These are phyloP conservation scores for Irineochytrium annulatum DNA, from an alignment of 192 early-diverging fungal genomes.

Conservation along the genomic window DNA sequence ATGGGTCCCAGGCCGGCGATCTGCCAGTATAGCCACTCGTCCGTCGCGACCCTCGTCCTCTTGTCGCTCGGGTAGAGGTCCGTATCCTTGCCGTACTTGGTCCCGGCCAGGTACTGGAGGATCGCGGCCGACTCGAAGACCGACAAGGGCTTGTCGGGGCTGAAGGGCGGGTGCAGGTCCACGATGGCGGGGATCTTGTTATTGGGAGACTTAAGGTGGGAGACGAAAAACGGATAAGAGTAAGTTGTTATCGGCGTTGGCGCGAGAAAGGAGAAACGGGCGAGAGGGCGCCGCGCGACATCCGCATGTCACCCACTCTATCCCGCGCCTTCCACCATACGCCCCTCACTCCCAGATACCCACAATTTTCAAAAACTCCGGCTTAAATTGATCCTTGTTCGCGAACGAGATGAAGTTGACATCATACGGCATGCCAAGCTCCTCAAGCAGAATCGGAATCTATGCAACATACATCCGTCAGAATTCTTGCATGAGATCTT, in stretches of 20 bases:
- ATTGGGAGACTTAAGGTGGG: slow-evolving; percentile 36
- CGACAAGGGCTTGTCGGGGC: slow-evolving; percentile 23
- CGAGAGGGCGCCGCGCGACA: too few relatives aligned
- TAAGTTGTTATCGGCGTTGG: too few relatives aligned
- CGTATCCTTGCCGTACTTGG: slow-evolving; percentile 48
- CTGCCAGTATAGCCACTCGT: slow-evolving; percentile 58
- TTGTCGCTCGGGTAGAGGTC: slow-evolving; percentile 41
- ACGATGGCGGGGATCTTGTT: slow-evolving; percentile 48
- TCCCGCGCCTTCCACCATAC: too few relatives aligned
- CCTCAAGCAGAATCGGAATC: slow-evolving; percentile 43
- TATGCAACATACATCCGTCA: not conserved
- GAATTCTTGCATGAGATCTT: not conserved
- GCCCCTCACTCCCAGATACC: not conserved
- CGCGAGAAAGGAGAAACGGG: too few relatives aligned
- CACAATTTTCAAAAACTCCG: slow-evolving; percentile 18
- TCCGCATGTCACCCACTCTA: too few relatives aligned
- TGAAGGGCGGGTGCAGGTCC: slow-evolving; percentile 40
- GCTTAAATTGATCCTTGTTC: slow-evolving; percentile 44
- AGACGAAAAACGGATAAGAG: too few relatives aligned
- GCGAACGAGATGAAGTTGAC: slow-evolving; percentile 29
- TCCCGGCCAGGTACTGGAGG: slow-evolving; percentile 51
- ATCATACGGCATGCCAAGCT: slow-evolving; percentile 41
- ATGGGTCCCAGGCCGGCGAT: slow-evolving; percentile 35
- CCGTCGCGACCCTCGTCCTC: slow-evolving; percentile 33
- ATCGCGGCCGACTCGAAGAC: slow-evolving; percentile 61